Conservation (phyloP, 2,329 filamentous ascomycete species). For the Orbilia ellipsospora region DNA sequence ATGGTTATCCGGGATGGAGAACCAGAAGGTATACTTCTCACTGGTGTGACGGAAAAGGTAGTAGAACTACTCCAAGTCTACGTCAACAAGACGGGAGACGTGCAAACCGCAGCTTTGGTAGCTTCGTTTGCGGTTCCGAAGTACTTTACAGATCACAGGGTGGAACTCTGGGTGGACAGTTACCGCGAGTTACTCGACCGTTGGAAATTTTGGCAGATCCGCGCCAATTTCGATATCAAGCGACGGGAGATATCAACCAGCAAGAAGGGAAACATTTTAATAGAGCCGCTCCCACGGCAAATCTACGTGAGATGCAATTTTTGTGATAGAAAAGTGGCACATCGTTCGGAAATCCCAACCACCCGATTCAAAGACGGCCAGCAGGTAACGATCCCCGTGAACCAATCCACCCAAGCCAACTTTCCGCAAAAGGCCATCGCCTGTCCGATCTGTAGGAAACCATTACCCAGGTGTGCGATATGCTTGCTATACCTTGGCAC, state of each 20-base stretch:
- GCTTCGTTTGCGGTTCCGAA: conserved; percentile 78
- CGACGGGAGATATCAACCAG: conserved; percentile 75
- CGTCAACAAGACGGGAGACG: conserved; percentile 78
- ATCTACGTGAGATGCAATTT: conserved; percentile 81
- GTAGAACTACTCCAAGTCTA: conserved; percentile 82
- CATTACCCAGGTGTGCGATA: conserved; percentile 74
- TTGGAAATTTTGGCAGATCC: conserved; percentile 78
- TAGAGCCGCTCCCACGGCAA: conserved; percentile 74
- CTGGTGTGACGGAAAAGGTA: conserved; percentile 77
- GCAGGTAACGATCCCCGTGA: conserved; percentile 68
- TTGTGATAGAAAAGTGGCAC: conserved; percentile 70
- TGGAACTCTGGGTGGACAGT: conserved; percentile 71
- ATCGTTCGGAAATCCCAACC: conserved; percentile 42
- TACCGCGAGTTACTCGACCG: conserved; percentile 78
- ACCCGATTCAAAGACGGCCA: conserved; percentile 51
- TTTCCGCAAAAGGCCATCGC: conserved; percentile 66
- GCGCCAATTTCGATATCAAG: conserved; percentile 81
- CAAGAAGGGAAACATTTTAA: conserved; percentile 71
- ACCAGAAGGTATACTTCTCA: conserved; percentile 80
- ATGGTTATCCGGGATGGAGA: conserved; percentile 74
- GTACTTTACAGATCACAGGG: conserved; percentile 81
- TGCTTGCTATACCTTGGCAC: conserved; percentile 75
- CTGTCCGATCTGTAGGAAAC: conserved; percentile 74
- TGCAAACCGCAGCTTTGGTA: conserved; percentile 81
- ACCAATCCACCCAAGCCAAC: conserved; percentile 58